Evolutionary conservation across 2,329 filamentous ascomycete genomes (phyloP).

Genomic region (Aspergillus aculeatus): DNA sequence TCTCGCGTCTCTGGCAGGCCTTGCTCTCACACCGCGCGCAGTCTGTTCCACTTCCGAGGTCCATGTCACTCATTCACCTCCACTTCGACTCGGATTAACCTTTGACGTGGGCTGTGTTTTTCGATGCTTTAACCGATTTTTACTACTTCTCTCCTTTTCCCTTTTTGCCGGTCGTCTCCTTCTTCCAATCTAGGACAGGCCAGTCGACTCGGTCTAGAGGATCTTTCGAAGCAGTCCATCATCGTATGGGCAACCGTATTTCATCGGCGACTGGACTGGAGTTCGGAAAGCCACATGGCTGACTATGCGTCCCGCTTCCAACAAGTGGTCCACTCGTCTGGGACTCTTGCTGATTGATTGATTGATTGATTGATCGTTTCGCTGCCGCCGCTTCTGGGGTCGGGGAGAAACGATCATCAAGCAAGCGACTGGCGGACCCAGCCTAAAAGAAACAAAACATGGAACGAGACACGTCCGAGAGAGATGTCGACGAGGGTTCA

Average conservation of each 20-base stretch:
- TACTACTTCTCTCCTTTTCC: neutral
- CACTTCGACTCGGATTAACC: neutral
- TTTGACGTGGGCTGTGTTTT: neutral
- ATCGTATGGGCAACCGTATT: neutral
- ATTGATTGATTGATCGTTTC: neutral
- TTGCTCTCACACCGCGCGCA: neutral
- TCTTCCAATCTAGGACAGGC: neutral
- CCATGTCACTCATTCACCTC: neutral
- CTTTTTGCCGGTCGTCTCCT: neutral
- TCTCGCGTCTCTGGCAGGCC: neutral
- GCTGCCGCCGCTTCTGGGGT: neutral
- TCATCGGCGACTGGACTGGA: neutral
- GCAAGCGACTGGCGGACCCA: neutral
- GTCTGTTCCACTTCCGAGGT: neutral
- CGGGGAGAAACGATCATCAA: neutral
- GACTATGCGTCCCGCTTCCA: constrained; percentile 5
- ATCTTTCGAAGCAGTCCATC: neutral
- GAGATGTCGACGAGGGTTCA: neutral
- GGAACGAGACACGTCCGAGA: neutral
- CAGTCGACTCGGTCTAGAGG: neutral
- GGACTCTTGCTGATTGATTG: neutral
- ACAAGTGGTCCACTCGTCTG: constrained; percentile 3
- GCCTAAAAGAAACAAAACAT: neutral
- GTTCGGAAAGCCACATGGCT: constrained; percentile 18
- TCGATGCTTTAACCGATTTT: neutral